Percentiles rank a stretch among this genome's conserved stretches.
Conservation (phyloP, 1,284 basidiomycete genomes). For the Tylopilus orsonianus region DNA sequence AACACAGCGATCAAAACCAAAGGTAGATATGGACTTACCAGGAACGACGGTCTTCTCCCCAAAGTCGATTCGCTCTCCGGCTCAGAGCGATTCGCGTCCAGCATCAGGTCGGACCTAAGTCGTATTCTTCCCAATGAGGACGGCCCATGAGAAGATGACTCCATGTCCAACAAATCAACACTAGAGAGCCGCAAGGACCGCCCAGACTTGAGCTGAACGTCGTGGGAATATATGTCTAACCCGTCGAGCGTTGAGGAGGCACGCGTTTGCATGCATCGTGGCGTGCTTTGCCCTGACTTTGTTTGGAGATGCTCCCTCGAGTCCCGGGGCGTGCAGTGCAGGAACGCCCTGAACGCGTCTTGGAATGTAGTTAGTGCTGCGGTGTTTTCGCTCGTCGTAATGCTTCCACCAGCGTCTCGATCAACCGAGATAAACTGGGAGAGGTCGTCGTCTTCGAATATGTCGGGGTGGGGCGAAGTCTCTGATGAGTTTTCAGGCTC, state of each 20-base stretch:
- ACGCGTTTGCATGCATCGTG: constrained; percentile 18
- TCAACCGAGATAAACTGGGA: constrained; percentile 43
- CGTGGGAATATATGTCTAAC: constrained; percentile 32
- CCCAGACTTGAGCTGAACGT: constrained; percentile 15
- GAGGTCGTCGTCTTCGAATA: constrained; percentile 35
- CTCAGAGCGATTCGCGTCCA: constrained; percentile 13
- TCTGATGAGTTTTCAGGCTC: constrained; percentile 33
- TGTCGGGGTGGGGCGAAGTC: constrained; percentile 25
- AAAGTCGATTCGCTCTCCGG: constrained; percentile 13
- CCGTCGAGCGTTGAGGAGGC: constrained; percentile 40
- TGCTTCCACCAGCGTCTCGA: constrained; percentile 13
- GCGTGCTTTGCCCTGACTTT: constrained; percentile 8
- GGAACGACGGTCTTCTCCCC: constrained; percentile 2
- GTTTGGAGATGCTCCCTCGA: constrained; percentile 20
- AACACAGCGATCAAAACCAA: neutral
- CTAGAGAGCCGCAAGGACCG: constrained; percentile 24
- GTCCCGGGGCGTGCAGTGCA: constrained; percentile 24
- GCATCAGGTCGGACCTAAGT: constrained; percentile 26
- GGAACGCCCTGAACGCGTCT: constrained; percentile 31
- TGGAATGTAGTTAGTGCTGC: constrained; percentile 29
- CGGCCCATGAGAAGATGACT: constrained; percentile 20
- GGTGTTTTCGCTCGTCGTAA: constrained; percentile 29
- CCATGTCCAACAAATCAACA: constrained; percentile 28
- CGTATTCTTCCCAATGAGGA: constrained; percentile 17
- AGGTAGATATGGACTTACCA: constrained; percentile 19